Evolutionary conservation across 2,329 filamentous ascomycete species (phyloP).

Genomic region (Cryphonectria radicalis): DNA sequence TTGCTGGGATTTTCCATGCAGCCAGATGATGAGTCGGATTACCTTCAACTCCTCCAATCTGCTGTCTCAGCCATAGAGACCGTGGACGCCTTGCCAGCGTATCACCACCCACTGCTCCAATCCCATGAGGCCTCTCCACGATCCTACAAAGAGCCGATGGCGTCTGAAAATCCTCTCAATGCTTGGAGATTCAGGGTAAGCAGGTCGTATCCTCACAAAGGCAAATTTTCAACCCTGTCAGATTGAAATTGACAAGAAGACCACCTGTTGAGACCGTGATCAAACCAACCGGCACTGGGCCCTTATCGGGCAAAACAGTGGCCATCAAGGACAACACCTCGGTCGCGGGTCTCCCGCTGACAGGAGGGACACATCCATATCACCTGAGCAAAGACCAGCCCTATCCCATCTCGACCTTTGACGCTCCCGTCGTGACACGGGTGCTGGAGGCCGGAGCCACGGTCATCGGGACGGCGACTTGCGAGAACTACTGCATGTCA

Average conservation of each 20-base stretch:
- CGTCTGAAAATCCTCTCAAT: constrained; percentile 23
- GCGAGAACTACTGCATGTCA: constrained; percentile 32
- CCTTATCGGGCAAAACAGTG: constrained; percentile 29
- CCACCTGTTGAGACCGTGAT: constrained; percentile 13
- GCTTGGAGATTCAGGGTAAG: constrained; percentile 26
- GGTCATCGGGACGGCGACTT: constrained; percentile 31
- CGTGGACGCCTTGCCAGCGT: constrained; percentile 23
- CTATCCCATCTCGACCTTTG: constrained; percentile 29
- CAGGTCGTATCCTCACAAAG: neutral
- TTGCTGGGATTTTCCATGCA: constrained; percentile 24
- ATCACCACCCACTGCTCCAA: constrained; percentile 15
- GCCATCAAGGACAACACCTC: constrained; percentile 33
- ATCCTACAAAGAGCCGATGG: constrained; percentile 13
- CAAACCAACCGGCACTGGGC: constrained; percentile 15
- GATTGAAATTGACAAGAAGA: neutral
- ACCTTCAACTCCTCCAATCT: constrained; percentile 20
- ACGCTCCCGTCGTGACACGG: constrained; percentile 29
- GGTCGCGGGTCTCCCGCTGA: constrained; percentile 30
- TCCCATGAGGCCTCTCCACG: neutral
- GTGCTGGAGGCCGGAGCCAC: constrained; percentile 30
- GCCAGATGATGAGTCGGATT: constrained; percentile 23
- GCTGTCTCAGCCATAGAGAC: constrained; percentile 21
- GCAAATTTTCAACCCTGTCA: neutral
- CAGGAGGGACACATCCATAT: constrained; percentile 30
- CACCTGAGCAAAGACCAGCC: constrained; percentile 26